Evolutionary conservation across 768 basidiomycete genomes (phyloP).

Genomic region (Leucocoprinus birnbaumii): DNA sequence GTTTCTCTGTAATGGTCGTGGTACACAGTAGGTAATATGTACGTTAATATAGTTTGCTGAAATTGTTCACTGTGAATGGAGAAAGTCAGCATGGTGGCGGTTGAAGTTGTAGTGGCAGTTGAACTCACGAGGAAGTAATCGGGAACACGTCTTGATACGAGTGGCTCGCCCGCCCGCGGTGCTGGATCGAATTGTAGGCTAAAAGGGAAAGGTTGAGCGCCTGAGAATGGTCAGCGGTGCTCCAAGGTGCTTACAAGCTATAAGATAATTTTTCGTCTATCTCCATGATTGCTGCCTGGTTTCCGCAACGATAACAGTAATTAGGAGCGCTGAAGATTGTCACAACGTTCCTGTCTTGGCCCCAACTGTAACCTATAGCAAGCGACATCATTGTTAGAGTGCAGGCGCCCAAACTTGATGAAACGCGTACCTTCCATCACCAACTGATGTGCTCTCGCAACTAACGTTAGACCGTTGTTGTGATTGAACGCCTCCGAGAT

Average conservation of each 20-base stretch:
- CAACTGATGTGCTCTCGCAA: conserved; percentile 91
- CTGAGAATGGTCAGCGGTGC: neutral
- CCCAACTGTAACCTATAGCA: conserved; percentile 85
- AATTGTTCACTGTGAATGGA: conserved; percentile 3
- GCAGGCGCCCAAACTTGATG: neutral
- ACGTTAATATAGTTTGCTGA: conserved; percentile 7
- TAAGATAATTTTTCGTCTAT: conserved; percentile 98
- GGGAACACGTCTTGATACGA: conserved; percentile 93
- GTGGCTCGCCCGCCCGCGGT: conserved; percentile 96
- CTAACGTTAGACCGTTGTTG: conserved; percentile 95
- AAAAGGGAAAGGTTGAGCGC: neutral
- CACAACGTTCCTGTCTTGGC: conserved; percentile 98
- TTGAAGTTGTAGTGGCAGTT: neutral
- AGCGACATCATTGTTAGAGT: neutral
- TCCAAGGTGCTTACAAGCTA: conserved; percentile 66
- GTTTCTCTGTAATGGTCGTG: conserved; percentile 10
- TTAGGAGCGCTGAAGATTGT: conserved; percentile 99
- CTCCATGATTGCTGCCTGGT: conserved; percentile 99
- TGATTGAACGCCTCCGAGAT: conserved; percentile 99
- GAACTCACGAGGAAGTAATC: conserved; percentile 88
- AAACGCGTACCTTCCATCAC: conserved; percentile 87
- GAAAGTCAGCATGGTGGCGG: neutral
- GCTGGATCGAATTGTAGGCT: conserved; percentile 99
- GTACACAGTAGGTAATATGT: conserved; percentile 14
- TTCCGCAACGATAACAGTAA: conserved; percentile 99